phyloP scores from a whole-genome alignment of 1,284 basidiomycete genomes.

The Termitomyces sp. region DNA sequence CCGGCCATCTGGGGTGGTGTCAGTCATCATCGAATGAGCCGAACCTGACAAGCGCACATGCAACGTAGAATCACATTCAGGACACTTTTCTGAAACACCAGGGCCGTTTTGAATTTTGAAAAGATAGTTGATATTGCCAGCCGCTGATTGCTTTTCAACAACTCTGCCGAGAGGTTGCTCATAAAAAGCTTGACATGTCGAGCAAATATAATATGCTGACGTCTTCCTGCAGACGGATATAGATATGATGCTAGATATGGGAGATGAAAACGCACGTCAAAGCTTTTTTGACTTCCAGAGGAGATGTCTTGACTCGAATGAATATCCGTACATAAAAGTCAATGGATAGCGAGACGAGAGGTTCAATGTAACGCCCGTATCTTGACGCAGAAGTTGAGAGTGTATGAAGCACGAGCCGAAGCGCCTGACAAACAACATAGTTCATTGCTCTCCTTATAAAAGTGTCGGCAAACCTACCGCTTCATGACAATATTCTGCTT shows the following conservation, averaged over 20 bases:
- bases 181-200: conserved; percentile 74
- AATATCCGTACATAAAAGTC: conserved; percentile 98
- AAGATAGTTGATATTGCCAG: conserved; percentile 48
- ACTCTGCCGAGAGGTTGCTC: conserved; percentile 76
- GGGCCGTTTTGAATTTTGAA: conserved; percentile 79
- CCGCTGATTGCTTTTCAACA: conserved; percentile 51
- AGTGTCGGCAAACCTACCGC: conserved; percentile 47
- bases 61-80: conserved; percentile 74
- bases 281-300: conserved; percentile 84
- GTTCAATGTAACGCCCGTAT: conserved; percentile 90
- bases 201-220: conserved; percentile 79
- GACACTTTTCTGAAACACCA: conserved; percentile 62
- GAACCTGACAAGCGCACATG: conserved; percentile 48
- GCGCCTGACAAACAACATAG: conserved; percentile 47
- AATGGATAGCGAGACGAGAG: conserved; percentile 90
- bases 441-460: neutral
- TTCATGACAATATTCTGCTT: conserved; percentile 94
- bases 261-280: conserved; percentile 51
- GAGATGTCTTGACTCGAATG: conserved; percentile 71
- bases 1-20: conserved; percentile 63
- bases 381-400: conserved; percentile 84
- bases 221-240: conserved; percentile 59
- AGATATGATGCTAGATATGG: neutral
- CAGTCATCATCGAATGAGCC: neutral
- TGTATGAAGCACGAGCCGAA: conserved; percentile 84